phyloP scores from a whole-genome alignment of 2,329 filamentous ascomycete species.

The Pseudogymnoascus sp. region DNA sequence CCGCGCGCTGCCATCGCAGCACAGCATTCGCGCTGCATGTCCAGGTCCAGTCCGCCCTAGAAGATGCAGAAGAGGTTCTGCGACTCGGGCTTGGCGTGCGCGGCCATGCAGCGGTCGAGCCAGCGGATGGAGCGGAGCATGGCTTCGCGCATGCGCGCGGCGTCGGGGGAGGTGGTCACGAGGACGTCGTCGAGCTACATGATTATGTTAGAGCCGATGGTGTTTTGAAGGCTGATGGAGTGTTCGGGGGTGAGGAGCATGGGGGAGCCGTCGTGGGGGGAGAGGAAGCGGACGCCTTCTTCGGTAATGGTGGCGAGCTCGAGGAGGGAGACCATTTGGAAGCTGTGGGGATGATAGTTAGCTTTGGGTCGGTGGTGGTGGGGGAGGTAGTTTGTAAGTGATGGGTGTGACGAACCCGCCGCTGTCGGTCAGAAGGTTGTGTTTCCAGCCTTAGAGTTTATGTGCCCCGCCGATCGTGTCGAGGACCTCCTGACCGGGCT shows the following conservation, averaged over 20 bases:
- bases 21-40: constrained; percentile 77
- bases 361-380: background rate
- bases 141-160: constrained; percentile 79
- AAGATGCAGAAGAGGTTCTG: constrained; percentile 99
- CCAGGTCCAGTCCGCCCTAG: constrained; percentile 85
- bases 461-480: constrained; percentile 87
- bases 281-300: constrained; percentile 87
- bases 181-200: constrained; percentile 99
- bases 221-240: constrained; percentile 92
- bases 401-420: no score
- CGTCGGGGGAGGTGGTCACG: constrained; percentile 87
- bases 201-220: constrained; percentile 95
- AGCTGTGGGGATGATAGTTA: constrained; percentile 45
- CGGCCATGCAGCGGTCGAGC: constrained; percentile 89
- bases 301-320: constrained; percentile 92
- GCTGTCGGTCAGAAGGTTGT: constrained; percentile 85
- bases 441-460: constrained; percentile 86
- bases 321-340: constrained; percentile 96
- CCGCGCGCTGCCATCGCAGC: constrained; percentile 78
- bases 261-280: constrained; percentile 85
- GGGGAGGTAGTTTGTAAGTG: no score
- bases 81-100: constrained; percentile 70
- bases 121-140: constrained; percentile 93
- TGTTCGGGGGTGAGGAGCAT: constrained; percentile 98
- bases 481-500: constrained; percentile 83